Conservation (phyloP, 106 monocot genomes). For the Gastrodia elata region DNA sequence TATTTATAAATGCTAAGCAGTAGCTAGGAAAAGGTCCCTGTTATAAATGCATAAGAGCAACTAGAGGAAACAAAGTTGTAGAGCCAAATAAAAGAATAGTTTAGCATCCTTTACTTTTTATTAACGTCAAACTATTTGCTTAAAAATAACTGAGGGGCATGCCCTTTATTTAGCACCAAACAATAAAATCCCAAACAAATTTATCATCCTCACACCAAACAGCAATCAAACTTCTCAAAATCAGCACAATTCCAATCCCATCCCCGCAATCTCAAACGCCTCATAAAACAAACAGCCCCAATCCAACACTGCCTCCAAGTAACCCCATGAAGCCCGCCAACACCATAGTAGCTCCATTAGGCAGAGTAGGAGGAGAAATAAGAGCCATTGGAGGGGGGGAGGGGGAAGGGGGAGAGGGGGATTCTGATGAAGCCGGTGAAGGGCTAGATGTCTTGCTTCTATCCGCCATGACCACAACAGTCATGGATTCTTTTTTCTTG, state of each 20-base stretch:
- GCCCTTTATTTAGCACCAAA: background rate
- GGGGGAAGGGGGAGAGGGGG: constrained; percentile 3
- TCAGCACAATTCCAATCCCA: background rate
- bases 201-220: background rate
- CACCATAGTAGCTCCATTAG: constrained; percentile 17
- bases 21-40: too few relatives aligned
- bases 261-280: background rate
- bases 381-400: background rate
- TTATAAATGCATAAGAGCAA: too few relatives aligned
- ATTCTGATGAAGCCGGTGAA: background rate
- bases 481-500: constrained; percentile 21
- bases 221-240: constrained; percentile 2
- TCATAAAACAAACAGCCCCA: constrained; percentile 11
- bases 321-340: constrained; percentile 17
- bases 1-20: too few relatives aligned
- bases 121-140: background rate
- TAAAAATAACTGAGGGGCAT: background rate
- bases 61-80: too few relatives aligned
- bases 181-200: background rate
- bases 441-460: constrained; percentile 3
- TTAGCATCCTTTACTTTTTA: too few relatives aligned
- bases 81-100: too few relatives aligned
- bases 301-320: constrained; percentile 12
- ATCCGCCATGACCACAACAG: constrained; percentile 18
- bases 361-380: constrained; percentile 4